Conservation (phyloP, 352 stramenopile genomes). For the Globisporangium uncinulatum region DNA sequence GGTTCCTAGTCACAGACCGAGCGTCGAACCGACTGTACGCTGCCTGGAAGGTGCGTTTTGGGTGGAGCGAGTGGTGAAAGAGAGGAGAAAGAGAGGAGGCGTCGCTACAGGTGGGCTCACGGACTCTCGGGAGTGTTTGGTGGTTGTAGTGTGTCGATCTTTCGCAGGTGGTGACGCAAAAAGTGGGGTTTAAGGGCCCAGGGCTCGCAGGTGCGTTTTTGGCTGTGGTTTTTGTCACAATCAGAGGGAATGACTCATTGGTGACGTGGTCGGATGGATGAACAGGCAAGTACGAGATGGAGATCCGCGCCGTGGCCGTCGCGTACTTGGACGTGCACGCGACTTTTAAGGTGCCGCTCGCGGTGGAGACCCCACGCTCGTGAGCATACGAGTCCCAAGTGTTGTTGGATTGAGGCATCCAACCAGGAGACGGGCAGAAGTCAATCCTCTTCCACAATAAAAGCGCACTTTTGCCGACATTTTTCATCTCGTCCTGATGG, state of each 20-base stretch:
- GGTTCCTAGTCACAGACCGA: conserved; percentile 66
- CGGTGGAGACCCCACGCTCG: conserved; percentile 22
- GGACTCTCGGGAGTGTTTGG: conserved; percentile 1
- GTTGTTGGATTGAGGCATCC: neutral
- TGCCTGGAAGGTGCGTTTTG: conserved; percentile 50
- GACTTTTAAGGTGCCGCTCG: conserved; percentile 25
- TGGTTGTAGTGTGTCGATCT: conserved; percentile 42
- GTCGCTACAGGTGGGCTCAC: neutral
- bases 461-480: neutral
- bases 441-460: neutral
- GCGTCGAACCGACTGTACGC: conserved; percentile 46
- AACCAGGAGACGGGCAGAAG: too few species aligned
- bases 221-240: too few species aligned
- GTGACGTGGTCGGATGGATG: too few species aligned
- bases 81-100: too few species aligned
- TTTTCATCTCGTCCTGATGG: neutral
- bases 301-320: conserved; percentile 62
- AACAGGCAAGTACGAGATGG: conserved; percentile 65
- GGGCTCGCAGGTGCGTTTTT: conserved; percentile 33
- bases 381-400: neutral
- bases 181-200: conserved; percentile 59
- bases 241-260: too few species aligned
- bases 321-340: conserved; percentile 59
- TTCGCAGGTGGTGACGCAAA: conserved; percentile 39
- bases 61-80: neutral